phyloP scores from a whole-genome alignment of 495 filamentous ascomycete species.

The Penicillium pancosmium region DNA sequence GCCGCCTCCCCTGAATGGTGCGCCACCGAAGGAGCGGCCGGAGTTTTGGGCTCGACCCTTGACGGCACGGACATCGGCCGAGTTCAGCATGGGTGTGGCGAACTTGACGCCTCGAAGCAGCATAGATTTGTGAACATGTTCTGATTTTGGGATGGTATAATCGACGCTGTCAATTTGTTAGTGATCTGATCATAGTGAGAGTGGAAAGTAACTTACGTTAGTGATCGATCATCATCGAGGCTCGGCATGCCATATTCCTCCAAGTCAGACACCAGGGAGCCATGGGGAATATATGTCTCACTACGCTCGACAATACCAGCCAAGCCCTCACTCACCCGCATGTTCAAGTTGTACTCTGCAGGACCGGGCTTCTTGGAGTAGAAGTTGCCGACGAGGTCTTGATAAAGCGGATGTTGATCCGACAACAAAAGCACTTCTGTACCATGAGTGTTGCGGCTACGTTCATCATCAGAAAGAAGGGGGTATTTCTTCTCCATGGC shows the following conservation, averaged over 20 bases:
- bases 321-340: conserved; percentile 73
- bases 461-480: conserved; percentile 75
- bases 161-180: conserved; percentile 64
- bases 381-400: conserved; percentile 77
- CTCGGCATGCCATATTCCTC: conserved; percentile 67
- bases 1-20: conserved; percentile 55
- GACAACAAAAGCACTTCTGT: conserved; percentile 83
- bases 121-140: conserved; percentile 87
- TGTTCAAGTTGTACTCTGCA: conserved; percentile 68
- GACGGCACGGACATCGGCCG: conserved; percentile 70
- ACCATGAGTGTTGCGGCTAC: conserved; percentile 76
- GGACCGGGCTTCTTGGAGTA: conserved; percentile 84
- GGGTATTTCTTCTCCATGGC: conserved; percentile 86
- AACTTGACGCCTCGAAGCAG: conserved; percentile 82
- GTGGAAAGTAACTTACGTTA: conserved; percentile 61
- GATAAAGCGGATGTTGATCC: conserved; percentile 77
- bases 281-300: conserved; percentile 74
- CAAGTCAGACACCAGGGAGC: conserved; percentile 66
- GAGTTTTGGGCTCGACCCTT: conserved; percentile 59
- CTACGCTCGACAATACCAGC: conserved; percentile 82
- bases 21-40: conserved; percentile 67
- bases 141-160: conserved; percentile 76
- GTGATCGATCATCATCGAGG: conserved; percentile 79
- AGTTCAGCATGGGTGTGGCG: conserved; percentile 66
- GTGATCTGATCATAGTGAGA: conserved; percentile 10